Base-by-base conservation (phyloP, 2,329 filamentous ascomycete species). In the Blumeriella jaapii region DNA sequence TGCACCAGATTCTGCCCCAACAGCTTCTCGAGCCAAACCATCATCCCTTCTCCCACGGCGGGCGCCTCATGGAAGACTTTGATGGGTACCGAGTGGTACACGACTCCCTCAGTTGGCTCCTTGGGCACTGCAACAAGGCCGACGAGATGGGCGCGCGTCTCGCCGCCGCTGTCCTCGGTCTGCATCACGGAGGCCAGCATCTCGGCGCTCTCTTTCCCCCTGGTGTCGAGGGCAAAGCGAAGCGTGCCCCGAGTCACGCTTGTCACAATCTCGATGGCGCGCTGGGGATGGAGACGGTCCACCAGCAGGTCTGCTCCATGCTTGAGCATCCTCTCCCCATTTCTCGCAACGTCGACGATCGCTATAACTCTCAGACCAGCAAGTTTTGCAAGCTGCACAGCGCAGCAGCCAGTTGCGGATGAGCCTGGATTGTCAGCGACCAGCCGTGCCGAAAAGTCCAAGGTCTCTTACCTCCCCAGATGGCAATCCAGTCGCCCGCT, bases 1-100 rank as follows among this genome's bases (percentile, higher is more conserved):
- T 63, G 58, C 3, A 86, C 49, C 0, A 64, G 52, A 0, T 65
- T 62, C 0, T 63, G 59, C 6, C 66, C 60, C 5, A 86, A 55
- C n/a, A 86, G 55, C 15, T 63, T 59, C 53, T 84, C 80, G 16
- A 84, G 59, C 81, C 81, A 86, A 1, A 60, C 53, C 9, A 74
- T 73, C 35, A 84, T 53, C 0, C 63, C 64, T 42, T 75, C 68
- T 0, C 82, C 82, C 0, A 85, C 62, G 2, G 63, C 62, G 0
- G 73, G 68, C 0, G 76, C 65, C 39, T 79, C 74, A 50, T 87
- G 82, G 50, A 83, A 86, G 3, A 83, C 50, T 55, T 86, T 86
- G 42, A 87, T 82, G 0, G 81, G 81, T 0, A 86, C 75, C 0
- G 49, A 46, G 34, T 54, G 51, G 30, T 50, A 52, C 6, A 42